A percentile compares a stretch with the other conserved stretches of the same genome.
Evolutionary conservation across 345 rosid species (phyloP).

Genomic region (Brassica cretica): DNA sequence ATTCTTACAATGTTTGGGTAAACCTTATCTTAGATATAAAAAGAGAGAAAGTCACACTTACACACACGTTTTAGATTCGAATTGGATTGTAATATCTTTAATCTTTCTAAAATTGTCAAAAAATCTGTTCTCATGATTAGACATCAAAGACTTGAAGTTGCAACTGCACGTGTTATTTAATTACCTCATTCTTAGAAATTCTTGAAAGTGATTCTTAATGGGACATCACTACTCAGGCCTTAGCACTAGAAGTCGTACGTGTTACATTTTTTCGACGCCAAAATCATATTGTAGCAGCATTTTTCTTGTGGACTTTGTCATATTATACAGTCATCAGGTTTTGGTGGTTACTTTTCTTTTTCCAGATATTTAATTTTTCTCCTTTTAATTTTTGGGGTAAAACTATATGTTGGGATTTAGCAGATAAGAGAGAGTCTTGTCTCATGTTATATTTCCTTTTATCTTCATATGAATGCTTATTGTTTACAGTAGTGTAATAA

Average conservation of each 20-base stretch:
- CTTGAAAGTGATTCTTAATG: slow-evolving; percentile 26
- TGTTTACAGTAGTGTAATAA: slow-evolving; percentile 12
- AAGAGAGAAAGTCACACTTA: slow-evolving; percentile 19
- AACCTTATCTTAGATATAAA: slow-evolving; percentile 33
- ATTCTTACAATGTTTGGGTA: not conserved
- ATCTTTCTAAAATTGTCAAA: slow-evolving; percentile 4
- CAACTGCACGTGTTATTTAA: slow-evolving; percentile 28
- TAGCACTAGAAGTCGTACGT: slow-evolving; percentile 19
- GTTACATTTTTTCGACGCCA: slow-evolving; percentile 8
- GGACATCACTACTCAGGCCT: slow-evolving; percentile 30
- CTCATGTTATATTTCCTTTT: not conserved
- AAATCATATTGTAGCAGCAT: slow-evolving; percentile 30
- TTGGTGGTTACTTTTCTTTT: slow-evolving; percentile 24
- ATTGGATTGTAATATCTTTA: slow-evolving; percentile 15
- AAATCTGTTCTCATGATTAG: slow-evolving; percentile 22
- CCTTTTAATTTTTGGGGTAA: slow-evolving; percentile 3
- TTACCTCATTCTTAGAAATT: slow-evolving; percentile 14
- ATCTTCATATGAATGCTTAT: slow-evolving; percentile 27
- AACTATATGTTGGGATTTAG: slow-evolving; percentile 5
- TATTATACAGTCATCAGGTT: slow-evolving; percentile 18
- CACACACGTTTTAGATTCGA: slow-evolving; percentile 13
- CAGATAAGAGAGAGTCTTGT: slow-evolving; percentile 10
- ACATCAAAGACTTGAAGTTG: slow-evolving; percentile 22
- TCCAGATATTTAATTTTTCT: not conserved
- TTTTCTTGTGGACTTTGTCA: slow-evolving; percentile 21